These are phyloP conservation scores for Podila verticillata DNA, from an alignment of 192 early-diverging fungal species.

Conservation along the genomic window DNA sequence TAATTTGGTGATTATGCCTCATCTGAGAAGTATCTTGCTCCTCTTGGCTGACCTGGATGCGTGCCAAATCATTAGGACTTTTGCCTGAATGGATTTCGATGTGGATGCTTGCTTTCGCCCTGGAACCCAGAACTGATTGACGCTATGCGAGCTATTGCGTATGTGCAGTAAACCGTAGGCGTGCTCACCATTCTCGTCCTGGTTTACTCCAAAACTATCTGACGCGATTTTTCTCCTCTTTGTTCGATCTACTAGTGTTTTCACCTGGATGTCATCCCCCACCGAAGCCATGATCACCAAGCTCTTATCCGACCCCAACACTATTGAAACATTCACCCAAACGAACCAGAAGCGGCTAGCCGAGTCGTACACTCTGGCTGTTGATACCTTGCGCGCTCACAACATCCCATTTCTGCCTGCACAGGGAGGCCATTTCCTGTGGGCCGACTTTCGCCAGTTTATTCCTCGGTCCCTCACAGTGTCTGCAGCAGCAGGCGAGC, in stretches of 20 bases:
- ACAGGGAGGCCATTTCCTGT: slow-evolving; percentile 78
- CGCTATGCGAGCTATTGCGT: slow-evolving; percentile 52
- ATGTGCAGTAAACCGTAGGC: slow-evolving; percentile 20
- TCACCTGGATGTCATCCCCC: slow-evolving; percentile 70
- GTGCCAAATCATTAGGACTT: slow-evolving; percentile 54
- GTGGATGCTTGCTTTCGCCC: slow-evolving; percentile 70
- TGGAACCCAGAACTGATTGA: slow-evolving; percentile 62
- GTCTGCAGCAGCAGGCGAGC: slow-evolving; percentile 14
- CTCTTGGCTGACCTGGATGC: background rate
- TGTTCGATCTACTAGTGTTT: slow-evolving; percentile 45
- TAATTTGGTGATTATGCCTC: background rate
- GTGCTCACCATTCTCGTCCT: background rate
- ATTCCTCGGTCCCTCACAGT: slow-evolving; percentile 8
- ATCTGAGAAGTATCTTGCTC: no score
- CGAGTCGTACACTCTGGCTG: slow-evolving; percentile 57
- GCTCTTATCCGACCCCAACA: slow-evolving; percentile 64
- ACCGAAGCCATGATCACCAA: slow-evolving; percentile 66
- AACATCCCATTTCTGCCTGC: slow-evolving; percentile 67
- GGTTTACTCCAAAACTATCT: no score
- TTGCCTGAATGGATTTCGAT: slow-evolving; percentile 77
- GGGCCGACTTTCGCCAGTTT: slow-evolving; percentile 64
- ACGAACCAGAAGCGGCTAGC: slow-evolving; percentile 67
- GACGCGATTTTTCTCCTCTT: background rate
- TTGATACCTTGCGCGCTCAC: slow-evolving; percentile 53
- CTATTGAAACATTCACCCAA: slow-evolving; percentile 66